Percentiles rank a stretch among this genome's conserved stretches.
Conservation (phyloP, 441 rosid genomes). For the Erodium trifolium region DNA sequence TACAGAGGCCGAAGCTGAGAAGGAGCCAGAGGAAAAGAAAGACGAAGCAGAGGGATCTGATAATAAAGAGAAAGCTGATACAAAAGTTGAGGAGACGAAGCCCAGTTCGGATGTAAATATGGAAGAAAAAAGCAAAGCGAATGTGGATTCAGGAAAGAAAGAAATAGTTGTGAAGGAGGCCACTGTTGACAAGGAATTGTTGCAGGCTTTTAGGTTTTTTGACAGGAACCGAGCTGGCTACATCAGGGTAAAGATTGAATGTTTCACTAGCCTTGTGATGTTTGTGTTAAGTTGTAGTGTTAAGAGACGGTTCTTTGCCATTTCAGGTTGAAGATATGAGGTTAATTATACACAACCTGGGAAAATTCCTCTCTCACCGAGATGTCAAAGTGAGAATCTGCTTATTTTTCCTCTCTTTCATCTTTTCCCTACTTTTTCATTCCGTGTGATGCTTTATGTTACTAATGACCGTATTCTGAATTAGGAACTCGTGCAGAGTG, state of each 20-base stretch:
- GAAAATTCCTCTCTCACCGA: constrained; percentile 71
- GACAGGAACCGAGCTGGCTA: constrained; percentile 83
- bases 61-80: constrained; percentile 26
- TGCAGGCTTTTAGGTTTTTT: constrained; percentile 97
- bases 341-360: constrained; percentile 73
- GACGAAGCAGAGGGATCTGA: constrained; percentile 25
- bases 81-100: constrained; percentile 32
- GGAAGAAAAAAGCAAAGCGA: constrained; percentile 27
- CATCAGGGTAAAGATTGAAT: constrained; percentile 49
- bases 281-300: neutral
- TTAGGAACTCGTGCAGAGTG: constrained; percentile 93
- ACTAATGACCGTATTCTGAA: neutral
- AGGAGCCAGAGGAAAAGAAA: constrained; percentile 28
- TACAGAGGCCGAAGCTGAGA: constrained; percentile 30
- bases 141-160: constrained; percentile 33
- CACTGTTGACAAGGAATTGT: constrained; percentile 58
- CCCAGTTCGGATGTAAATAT: constrained; percentile 28
- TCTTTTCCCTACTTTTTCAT: neutral
- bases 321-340: constrained; percentile 94
- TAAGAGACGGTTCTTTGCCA: neutral
- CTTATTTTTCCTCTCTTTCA: neutral
- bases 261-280: neutral
- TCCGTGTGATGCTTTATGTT: neutral
- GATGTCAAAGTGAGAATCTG: constrained; percentile 69
- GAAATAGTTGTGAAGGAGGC: constrained; percentile 30